Conservation (phyloP, 1,139 yeast genomes). For the Petasospora rhodanensis region DNA sequence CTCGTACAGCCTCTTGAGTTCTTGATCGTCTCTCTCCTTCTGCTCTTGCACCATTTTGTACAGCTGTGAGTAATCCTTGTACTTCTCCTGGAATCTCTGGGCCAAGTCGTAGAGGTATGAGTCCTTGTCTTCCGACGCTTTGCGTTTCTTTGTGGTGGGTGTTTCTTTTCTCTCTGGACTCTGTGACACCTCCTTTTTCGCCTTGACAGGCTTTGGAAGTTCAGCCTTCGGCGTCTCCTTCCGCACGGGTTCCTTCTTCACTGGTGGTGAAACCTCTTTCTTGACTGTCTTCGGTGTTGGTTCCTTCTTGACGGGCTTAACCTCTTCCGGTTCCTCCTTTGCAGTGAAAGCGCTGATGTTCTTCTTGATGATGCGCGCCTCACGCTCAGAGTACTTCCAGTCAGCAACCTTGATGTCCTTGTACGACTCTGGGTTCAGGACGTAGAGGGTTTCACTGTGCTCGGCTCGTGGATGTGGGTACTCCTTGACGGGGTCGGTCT, state of each 20-base stretch:
- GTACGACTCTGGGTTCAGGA: constrained; percentile 15
- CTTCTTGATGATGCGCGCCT: constrained; percentile 8
- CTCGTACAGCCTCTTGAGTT: constrained; percentile 16
- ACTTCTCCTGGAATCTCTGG: constrained; percentile 19
- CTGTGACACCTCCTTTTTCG: too few species aligned
- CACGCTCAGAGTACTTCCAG: constrained; percentile 10
- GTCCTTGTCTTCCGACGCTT: constrained; percentile 10
- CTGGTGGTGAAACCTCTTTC: too few species aligned
- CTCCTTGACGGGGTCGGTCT: constrained; percentile 1
- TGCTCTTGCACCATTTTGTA: constrained; percentile 13
- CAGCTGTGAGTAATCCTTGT: constrained; percentile 21
- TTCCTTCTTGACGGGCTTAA: too few species aligned
- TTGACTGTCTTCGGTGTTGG: too few species aligned
- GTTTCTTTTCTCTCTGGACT: too few species aligned
- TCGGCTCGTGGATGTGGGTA: constrained; percentile 11
- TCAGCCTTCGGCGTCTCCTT: too few species aligned
- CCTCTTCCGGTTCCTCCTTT: neutral
- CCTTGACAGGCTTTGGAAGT: too few species aligned
- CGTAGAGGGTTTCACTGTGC: constrained; percentile 5
- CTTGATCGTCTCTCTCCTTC: constrained; percentile 6
- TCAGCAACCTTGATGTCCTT: constrained; percentile 16
- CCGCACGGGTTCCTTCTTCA: too few species aligned
- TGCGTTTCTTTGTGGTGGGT: constrained; percentile 7
- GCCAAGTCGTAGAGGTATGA: constrained; percentile 19
- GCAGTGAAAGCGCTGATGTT: constrained; percentile 5